Base-by-base conservation (phyloP, 192 early-diverging fungal species). In the Coemansia sp. region DNA sequence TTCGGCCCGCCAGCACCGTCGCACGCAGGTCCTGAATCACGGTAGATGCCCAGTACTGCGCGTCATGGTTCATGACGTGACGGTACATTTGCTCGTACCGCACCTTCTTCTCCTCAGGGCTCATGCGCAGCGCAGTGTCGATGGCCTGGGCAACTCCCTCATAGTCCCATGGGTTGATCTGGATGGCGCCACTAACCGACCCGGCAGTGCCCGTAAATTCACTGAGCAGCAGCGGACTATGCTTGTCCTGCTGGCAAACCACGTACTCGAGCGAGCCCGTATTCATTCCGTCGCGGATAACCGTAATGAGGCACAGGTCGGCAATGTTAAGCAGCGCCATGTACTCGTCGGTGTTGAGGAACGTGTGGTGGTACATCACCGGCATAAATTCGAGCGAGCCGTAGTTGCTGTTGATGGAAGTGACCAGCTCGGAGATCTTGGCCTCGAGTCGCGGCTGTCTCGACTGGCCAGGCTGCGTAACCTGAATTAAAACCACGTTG, bases 181-280 rank as follows among this genome's bases (percentile, higher is more conserved):
- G 81, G 10, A 91, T 75, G 36, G 87, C 87, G 14, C 81, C 84
- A 14, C 90, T 87, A 17, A 96, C 82, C 5, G 86, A 89, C 15
- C 94, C 93, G 30, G 93, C 93, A 21, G 91, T 95, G 23, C 97
- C 97, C 7, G 97, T 93, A 64, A 99, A 99, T 69, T 99, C 95
- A 51, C 89, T 92, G 40, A 99, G 67, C 31, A 99, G 90, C 55
- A 99, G 71, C 21, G 92, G 89, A 19, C 87, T 87, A 51, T 90
- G 79, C 55, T 87, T 87, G 52, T 90, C 87, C 15, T 87, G 75
- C 71, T 97, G 94, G 69, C 91, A 93, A 23, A 97, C 87, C 8
- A 94, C 86, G 66, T 86, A 97, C 69, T 97, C 93, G 52, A 95
- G 88, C 39, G 87, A 89, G 11, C 90, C 90, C 1, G 95, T 95